Evolutionary conservation across 208 protist genomes (phyloP), one percentile per base, ranked within the genome.

Genomic region (Wallacemonas sp.): DNA sequence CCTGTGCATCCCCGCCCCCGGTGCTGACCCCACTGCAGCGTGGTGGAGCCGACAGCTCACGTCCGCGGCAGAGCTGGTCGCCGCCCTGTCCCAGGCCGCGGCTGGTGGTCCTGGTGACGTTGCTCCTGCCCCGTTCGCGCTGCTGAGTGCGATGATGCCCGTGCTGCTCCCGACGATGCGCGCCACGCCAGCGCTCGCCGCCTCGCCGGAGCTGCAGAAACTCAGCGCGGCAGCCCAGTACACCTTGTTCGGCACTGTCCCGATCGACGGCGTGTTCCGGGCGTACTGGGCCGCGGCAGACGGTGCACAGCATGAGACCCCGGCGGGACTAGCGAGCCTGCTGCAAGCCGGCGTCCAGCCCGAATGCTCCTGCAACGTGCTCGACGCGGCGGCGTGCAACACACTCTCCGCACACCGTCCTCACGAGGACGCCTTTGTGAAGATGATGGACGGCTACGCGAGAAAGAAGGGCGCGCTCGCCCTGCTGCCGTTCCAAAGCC

Each of bases 391-490:
- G 23, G 79, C 79, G 14, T 36, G 92, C 11, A 74, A 70, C 25
- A 55, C 67, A 7, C 63, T 95, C 25, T 80, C 84, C 8, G 38
- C 70, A 1, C 54, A 61, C 39, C 29, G 62, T 1, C 31, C 67
- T 1, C 42, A 76, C 1, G 79, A 84, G 46, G 69, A 72, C 1
- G 84, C 86, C 0, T 95, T 92, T 73, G 79, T 74, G 18, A 79
- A 80, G 12, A 91, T 95, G 84, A 93, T 95, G 86, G 70, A 76
- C 32, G 76, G 68, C n/a, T 93, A 95, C 59, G 67, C 50, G 11
- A 55, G 71, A 46, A 85, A 85, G 42, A 71, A 69, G 14, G 85
- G 86, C 11, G 86, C 84, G 0, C 54, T 91, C 0, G 72, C 76
- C 0, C 32, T 95, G 50, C 38, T 95, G 0, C 77, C 77, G 0